Percentiles rank a stretch among this genome's conserved stretches.
Evolutionary conservation across 2,329 filamentous ascomycete species (phyloP).

Genomic region (Uncinocarpus reesii): DNA sequence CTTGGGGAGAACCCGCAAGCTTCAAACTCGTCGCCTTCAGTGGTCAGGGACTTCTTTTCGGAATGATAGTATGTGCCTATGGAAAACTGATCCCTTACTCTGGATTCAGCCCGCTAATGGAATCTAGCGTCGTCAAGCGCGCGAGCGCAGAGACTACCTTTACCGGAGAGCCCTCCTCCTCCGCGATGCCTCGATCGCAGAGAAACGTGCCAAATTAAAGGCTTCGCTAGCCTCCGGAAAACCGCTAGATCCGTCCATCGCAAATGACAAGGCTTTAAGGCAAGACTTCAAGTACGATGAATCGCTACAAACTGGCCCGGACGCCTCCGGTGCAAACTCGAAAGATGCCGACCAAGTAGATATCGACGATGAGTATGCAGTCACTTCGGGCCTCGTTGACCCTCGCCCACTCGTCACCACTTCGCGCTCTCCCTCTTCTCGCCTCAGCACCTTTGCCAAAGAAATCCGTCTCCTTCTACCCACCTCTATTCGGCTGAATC

Average conservation of each 20-base stretch:
- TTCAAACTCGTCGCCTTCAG: not conserved
- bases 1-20: no score
- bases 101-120: conserved; percentile 14
- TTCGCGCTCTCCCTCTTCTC: conserved; percentile 72
- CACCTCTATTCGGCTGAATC: conserved; percentile 77
- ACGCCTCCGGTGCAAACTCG: conserved; percentile 44
- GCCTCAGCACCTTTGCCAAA: conserved; percentile 83
- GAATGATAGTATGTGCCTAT: conserved; percentile 17
- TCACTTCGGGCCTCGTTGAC: conserved; percentile 83
- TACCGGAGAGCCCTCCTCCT: conserved; percentile 81
- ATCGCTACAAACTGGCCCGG: conserved; percentile 50
- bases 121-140: conserved; percentile 56
- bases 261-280: conserved; percentile 72
- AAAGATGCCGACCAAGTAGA: conserved; percentile 77
- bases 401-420: conserved; percentile 85
- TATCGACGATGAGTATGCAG: conserved; percentile 82
- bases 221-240: conserved; percentile 81
- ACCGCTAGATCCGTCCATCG: conserved; percentile 67
- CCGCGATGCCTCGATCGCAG: conserved; percentile 81
- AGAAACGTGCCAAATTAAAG: conserved; percentile 80
- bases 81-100: not conserved
- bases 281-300: conserved; percentile 93
- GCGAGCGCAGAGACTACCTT: conserved; percentile 75
- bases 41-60: not conserved
- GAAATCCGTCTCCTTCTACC: conserved; percentile 77